Evolutionary conservation across 2,329 filamentous ascomycete species (phyloP).

Genomic region (Penicillium sumatraense): DNA sequence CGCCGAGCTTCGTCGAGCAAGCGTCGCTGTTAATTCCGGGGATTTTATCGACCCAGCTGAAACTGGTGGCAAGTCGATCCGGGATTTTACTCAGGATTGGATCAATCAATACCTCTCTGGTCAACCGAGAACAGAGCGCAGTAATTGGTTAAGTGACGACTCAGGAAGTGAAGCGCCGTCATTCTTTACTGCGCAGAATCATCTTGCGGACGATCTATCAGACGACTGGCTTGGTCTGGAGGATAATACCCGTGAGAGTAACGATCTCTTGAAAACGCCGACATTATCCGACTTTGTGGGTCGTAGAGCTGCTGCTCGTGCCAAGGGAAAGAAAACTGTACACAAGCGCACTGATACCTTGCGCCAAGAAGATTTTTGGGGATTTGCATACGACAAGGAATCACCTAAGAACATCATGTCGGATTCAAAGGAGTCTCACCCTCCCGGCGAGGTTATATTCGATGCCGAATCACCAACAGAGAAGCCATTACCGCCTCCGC

Average conservation of each 20-base stretch:
- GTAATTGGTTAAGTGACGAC: constrained; percentile 84
- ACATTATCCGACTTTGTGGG: constrained; percentile 43
- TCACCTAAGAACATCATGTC: constrained; percentile 39
- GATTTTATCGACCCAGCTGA: constrained; percentile 27
- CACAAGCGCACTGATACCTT: constrained; percentile 48
- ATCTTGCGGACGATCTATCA: constrained; percentile 46
- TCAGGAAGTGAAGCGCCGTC: constrained; percentile 76
- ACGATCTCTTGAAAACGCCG: constrained; percentile 46
- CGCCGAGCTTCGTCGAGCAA: constrained; percentile 33
- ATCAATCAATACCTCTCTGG: constrained; percentile 81
- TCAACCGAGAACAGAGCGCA: constrained; percentile 69
- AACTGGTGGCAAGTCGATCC: constrained; percentile 42
- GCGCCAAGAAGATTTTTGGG: constrained; percentile 51
- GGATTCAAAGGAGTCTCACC: constrained; percentile 31
- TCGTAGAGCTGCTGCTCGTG: constrained; percentile 29
- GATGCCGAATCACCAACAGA: constrained; percentile 35
- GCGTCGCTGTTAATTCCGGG: constrained; percentile 30
- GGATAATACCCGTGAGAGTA: constrained; percentile 42
- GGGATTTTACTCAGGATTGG: constrained; percentile 79
- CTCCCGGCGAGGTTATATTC: constrained; percentile 22
- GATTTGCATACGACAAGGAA: constrained; percentile 50
- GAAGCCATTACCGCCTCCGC: constrained; percentile 47
- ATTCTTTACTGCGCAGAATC: constrained; percentile 46
- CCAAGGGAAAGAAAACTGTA: constrained; percentile 36
- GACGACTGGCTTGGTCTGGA: constrained; percentile 51